Base-by-base conservation (phyloP, 352 stramenopile genomes). In the Pythium brassicae region DNA sequence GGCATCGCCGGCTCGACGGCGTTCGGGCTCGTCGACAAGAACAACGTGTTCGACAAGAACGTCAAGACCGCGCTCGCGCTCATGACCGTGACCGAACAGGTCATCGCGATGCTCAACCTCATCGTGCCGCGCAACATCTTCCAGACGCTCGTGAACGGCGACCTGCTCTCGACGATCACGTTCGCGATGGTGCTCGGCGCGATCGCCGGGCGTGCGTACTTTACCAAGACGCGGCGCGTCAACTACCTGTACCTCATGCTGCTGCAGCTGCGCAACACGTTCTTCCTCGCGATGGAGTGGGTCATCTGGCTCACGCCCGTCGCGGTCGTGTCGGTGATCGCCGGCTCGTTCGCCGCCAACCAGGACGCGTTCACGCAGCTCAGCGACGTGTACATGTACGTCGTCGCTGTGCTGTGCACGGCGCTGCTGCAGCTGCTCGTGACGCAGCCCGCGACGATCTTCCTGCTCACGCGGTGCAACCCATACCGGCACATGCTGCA, bases 61-160 rank as follows among this genome's bases (percentile, higher is more conserved):
- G 65, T 65, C 9, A 60, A 74, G 42, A 42, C 52, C 1, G 58
- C 66, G 17, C 62, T 86, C 43, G 69, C 74, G n/a, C 57, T 77
- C 34, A 52, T 89, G 43, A 83, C 56, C 3, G 55, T 93, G 22
- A 88, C 63, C 26, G 72, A 79, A 35, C 78, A 89, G 60, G 62
- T 91, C 34, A 70, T 86, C 10, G 50, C 57, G n/a, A 88, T 86
- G 2, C 67, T 89, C 29, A 47, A 80, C 43, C 62, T 74, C 3
- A 57, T 92, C 11, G 74, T 92, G 34, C 76, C 79, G 4, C 59
- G 72, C 44, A 94, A 92, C 71, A 83, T 94, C 37, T 75, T 84
- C 43, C 26, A 34, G 0, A 68, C 77, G 4, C 51, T 93, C 22
- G 53, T 66, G 25, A 72, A 82, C 19, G 65, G 67, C 19, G 67